Conservation (phyloP, 1,284 basidiomycete genomes). For the Amylostereum areolatum region DNA sequence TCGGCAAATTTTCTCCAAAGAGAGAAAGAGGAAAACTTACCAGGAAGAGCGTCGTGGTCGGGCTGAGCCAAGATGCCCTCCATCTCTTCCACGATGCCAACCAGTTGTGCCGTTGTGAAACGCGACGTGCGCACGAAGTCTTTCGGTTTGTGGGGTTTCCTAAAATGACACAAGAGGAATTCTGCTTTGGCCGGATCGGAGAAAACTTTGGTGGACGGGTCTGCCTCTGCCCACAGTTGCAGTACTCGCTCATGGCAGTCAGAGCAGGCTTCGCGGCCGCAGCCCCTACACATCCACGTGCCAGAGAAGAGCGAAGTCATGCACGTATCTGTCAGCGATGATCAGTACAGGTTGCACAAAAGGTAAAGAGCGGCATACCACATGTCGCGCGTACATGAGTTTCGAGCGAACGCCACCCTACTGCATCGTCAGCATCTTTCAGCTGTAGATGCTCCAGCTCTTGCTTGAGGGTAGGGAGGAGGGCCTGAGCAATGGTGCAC, state of each 20-base stretch:
- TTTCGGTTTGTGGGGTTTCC: conserved; percentile 55
- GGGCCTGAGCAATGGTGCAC: conserved; percentile 59
- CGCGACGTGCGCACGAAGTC: conserved; percentile 78
- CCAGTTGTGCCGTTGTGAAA: conserved; percentile 60
- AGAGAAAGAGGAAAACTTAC: too few relatives aligned
- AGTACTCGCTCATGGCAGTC: conserved; percentile 72
- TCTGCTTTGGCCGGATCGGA: not conserved
- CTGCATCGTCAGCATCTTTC: conserved; percentile 34
- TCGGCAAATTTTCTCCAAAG: too few relatives aligned
- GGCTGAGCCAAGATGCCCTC: conserved; percentile 32
- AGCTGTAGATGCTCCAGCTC: conserved; percentile 61
- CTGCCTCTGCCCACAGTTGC: conserved; percentile 56
- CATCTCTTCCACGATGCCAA: conserved; percentile 60
- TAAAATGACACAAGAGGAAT: conserved; percentile 53
- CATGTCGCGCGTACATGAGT: conserved; percentile 75
- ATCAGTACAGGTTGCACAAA: conserved; percentile 2
- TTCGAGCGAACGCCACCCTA: conserved; percentile 63
- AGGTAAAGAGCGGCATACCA: conserved; percentile 42
- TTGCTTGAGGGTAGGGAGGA: conserved; percentile 59
- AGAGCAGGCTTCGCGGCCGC: conserved; percentile 83
- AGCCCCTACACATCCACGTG: conserved; percentile 80
- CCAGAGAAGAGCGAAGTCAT: conserved; percentile 86
- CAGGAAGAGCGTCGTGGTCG: too few relatives aligned
- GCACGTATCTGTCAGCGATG: conserved; percentile 64
- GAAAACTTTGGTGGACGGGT: conserved; percentile 47